Conservation (phyloP, 495 filamentous ascomycete species). For the Penicilliopsis zonata region DNA sequence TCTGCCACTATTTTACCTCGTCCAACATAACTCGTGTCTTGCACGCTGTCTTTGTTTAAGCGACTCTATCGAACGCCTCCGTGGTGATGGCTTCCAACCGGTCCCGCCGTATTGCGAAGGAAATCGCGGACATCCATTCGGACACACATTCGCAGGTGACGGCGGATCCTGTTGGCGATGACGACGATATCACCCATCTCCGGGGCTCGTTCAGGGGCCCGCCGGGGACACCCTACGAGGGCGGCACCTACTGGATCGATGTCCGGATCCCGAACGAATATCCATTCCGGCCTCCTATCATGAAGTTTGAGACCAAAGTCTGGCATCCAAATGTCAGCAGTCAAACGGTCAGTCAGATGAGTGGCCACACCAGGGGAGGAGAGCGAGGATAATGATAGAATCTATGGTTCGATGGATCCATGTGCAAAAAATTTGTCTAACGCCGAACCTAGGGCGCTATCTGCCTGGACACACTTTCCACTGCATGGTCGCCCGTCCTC, state of each 20-base stretch:
- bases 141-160: slow-evolving; percentile 67
- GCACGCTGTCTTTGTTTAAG: too few relatives aligned
- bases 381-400: too few relatives aligned
- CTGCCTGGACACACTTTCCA: slow-evolving; percentile 85
- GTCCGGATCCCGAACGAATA: slow-evolving; percentile 83
- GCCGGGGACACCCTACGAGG: slow-evolving; percentile 89
- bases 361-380: too few relatives aligned
- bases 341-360: slow-evolving; percentile 74
- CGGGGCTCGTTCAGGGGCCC: slow-evolving; percentile 77
- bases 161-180: slow-evolving; percentile 48
- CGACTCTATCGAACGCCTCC: neutral
- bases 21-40: too few relatives aligned
- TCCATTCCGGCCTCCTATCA: slow-evolving; percentile 82
- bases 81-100: slow-evolving; percentile 61
- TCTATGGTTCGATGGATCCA: too few relatives aligned
- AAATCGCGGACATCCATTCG: slow-evolving; percentile 73
- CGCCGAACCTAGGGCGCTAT: slow-evolving; percentile 64
- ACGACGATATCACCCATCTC: slow-evolving; percentile 71
- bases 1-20: too few relatives aligned
- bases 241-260: slow-evolving; percentile 71
- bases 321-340: slow-evolving; percentile 98
- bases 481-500: slow-evolving; percentile 86
- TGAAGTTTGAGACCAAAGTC: slow-evolving; percentile 90
- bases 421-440: too few relatives aligned
- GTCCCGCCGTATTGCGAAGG: slow-evolving; percentile 77